Evolutionary conservation across 2,329 filamentous ascomycete species (phyloP), one percentile per base, ranked within the genome.

Genomic region (Zasmidium citrigriseum): DNA sequence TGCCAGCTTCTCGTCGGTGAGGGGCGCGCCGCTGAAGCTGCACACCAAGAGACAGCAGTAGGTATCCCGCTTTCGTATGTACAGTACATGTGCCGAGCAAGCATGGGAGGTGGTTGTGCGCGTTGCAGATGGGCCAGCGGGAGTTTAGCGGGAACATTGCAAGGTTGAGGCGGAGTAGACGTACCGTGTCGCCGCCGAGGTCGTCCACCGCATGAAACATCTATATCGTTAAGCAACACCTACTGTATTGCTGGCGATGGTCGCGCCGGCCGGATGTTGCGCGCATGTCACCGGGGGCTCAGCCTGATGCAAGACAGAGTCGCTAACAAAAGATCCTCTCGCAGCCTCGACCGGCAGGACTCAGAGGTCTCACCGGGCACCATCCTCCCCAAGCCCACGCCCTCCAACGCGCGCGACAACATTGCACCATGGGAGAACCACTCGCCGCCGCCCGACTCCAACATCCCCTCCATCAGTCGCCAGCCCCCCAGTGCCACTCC

Each of bases 401-500:
- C 78, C 21, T 64, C 75, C 59, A 78, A 78, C 60, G 75, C 78
- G 49, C 72, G 75, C 62, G 75, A 77, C 57, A 76, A 74, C 67
- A 77, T 78, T 64, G 79, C 83, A 64, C 73, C 78, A 64, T 83
- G 83, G 73, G 83, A 84, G 63, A 83, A 69, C 44, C 48, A 48
- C n/a, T 55, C 64, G 21, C 64, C 66, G 21, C 60, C 64, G 3
- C 55, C 46, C 53, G 45, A 60, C 18, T 58, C 65, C 49, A 67
- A 86, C 85, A 62, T 76, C 67, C 70, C 68, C 44, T 44, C 46
- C 24, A 68, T 68, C 58, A 70, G 62, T 52, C 70, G 68, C 47
- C 67, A 70, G 27, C 83, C 85, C 11, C 81, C 85, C 41, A 81
- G 81, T 84, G 16, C 81, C 84, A 38, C 80, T 80, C 76, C 80